Percentiles rank a stretch among this genome's conserved stretches.
phyloP scores from a whole-genome alignment of 2,329 filamentous ascomycete genomes.

The Xylariaceae sp. region DNA sequence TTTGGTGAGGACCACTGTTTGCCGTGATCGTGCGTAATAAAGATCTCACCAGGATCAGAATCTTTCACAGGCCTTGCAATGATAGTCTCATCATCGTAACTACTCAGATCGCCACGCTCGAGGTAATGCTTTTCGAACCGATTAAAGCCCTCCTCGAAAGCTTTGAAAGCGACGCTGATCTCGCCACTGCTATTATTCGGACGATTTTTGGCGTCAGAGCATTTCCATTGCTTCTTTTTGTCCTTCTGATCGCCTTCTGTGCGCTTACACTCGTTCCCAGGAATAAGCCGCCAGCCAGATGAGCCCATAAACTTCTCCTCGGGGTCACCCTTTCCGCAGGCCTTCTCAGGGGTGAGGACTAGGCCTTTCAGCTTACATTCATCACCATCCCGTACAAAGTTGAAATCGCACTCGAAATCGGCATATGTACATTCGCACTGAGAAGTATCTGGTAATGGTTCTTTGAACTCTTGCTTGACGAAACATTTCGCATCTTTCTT shows the following conservation, averaged over 20 bases:
- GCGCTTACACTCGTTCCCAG: slow-evolving; percentile 76
- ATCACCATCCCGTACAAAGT: slow-evolving; percentile 75
- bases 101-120: slow-evolving; percentile 72
- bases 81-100: slow-evolving; percentile 74
- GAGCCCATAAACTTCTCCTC: slow-evolving; percentile 81
- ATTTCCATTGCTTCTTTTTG: slow-evolving; percentile 75
- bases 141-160: slow-evolving; percentile 66
- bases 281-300: slow-evolving; percentile 91
- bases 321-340: slow-evolving; percentile 69
- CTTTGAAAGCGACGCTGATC: slow-evolving; percentile 64
- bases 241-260: slow-evolving; percentile 70
- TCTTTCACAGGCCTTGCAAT: slow-evolving; percentile 59
- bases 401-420: slow-evolving; percentile 97
- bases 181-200: slow-evolving; percentile 67
- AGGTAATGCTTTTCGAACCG: slow-evolving; percentile 73
- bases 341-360: slow-evolving; percentile 71
- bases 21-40: slow-evolving; percentile 83
- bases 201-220: slow-evolving; percentile 64
- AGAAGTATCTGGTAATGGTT: slow-evolving; percentile 72
- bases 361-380: slow-evolving; percentile 72
- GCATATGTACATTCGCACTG: slow-evolving; percentile 80
- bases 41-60: slow-evolving; percentile 63
- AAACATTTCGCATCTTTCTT: slow-evolving; percentile 92
- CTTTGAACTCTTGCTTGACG: slow-evolving; percentile 83
- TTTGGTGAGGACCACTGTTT: slow-evolving; percentile 75